A percentile compares a stretch with the other conserved stretches of the same genome.
Evolutionary conservation across 2,329 filamentous ascomycete genomes (phyloP).

Genomic region (Verticillium alfalfae): DNA sequence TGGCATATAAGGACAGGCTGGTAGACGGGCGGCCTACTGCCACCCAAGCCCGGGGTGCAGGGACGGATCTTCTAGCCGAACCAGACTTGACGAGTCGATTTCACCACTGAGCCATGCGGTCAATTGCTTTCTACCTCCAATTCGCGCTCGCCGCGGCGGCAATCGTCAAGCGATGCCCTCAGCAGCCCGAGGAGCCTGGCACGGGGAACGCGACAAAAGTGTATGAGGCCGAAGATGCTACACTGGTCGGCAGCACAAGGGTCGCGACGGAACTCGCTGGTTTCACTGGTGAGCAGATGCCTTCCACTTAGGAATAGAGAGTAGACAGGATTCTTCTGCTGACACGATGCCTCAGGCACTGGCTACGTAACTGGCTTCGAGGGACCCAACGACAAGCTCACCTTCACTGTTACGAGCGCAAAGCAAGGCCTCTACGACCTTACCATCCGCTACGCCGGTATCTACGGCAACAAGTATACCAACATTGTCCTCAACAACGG

Average conservation of each 20-base stretch:
- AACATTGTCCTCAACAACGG: constrained; percentile 35
- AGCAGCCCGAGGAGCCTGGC: neutral
- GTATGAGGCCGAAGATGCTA: constrained; percentile 34
- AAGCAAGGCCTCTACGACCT: constrained; percentile 34
- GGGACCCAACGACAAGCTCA: constrained; percentile 31
- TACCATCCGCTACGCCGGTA: constrained; percentile 34
- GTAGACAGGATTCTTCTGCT: neutral
- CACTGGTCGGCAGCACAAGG: constrained; percentile 28
- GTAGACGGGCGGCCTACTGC: neutral
- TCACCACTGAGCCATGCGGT: neutral
- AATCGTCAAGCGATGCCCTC: neutral
- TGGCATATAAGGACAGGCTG: neutral
- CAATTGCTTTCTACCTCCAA: neutral
- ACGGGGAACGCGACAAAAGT: constrained; percentile 6
- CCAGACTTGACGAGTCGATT: neutral
- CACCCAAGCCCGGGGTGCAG: neutral
- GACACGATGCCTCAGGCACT: constrained; percentile 21
- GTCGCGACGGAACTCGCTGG: constrained; percentile 31
- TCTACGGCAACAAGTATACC: constrained; percentile 39
- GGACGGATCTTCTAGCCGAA: neutral
- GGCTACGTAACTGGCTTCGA: constrained; percentile 43
- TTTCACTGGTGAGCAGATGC: constrained; percentile 22
- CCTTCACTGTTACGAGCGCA: constrained; percentile 29
- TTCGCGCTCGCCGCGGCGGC: constrained; percentile 1
- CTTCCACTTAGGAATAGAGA: neutral